phyloP scores from a whole-genome alignment of 129 eudicot species.

The Ambrosia artemisiifolia region DNA sequence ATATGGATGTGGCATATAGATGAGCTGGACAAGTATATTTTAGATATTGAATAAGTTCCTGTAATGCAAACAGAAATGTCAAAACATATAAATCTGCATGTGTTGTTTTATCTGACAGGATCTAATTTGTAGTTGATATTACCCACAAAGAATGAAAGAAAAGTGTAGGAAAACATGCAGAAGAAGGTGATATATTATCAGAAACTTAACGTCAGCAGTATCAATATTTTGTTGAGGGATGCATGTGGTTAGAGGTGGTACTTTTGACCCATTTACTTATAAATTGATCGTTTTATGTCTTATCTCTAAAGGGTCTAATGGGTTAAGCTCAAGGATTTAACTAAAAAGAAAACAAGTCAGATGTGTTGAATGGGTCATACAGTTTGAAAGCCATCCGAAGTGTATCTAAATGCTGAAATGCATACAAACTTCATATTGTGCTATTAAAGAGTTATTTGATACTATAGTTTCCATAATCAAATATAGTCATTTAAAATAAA shows the following conservation, averaged over 20 bases:
- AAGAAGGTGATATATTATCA: not conserved
- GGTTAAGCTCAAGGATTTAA: too few relatives aligned
- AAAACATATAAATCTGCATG: not conserved
- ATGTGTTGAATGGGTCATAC: too few relatives aligned
- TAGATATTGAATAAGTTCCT: conserved; percentile 86
- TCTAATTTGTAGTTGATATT: conserved; percentile 6
- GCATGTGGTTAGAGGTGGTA: not conserved
- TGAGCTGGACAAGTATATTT: conserved; percentile 91
- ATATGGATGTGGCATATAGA: conserved; percentile 85
- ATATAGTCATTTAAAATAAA: too few relatives aligned
- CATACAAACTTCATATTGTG: too few relatives aligned
- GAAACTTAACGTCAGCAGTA: not conserved
- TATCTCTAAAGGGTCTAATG: too few relatives aligned
- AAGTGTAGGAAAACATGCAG: not conserved
- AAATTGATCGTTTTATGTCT: too few relatives aligned
- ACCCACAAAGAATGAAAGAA: not conserved
- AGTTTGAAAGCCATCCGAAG: too few relatives aligned
- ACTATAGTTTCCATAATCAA: too few relatives aligned
- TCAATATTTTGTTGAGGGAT: conserved; percentile 1
- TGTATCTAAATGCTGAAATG: too few relatives aligned
- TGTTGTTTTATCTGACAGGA: not conserved
- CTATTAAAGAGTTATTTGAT: too few relatives aligned
- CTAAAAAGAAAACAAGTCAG: too few relatives aligned
- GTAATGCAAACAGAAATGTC: conserved; percentile 10
- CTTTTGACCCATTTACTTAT: too few relatives aligned